Conservation (phyloP, 129 eudicot genomes). For the Erigeron canadensis region DNA sequence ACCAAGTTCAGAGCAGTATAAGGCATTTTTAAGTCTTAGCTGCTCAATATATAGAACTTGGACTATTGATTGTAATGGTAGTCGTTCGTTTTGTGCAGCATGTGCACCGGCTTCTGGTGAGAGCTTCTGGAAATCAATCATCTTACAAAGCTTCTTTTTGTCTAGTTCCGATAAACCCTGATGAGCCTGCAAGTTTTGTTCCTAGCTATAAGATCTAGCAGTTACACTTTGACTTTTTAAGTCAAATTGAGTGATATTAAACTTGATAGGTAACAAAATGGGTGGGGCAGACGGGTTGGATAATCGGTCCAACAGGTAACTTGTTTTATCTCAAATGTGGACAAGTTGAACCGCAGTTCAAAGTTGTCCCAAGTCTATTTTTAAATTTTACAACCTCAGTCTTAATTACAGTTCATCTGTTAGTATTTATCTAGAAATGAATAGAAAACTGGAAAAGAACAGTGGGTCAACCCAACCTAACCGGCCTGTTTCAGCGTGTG, state of each 20-base stretch:
- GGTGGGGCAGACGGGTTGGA: too few species aligned
- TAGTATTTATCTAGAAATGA: too few species aligned
- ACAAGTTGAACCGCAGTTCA: too few species aligned
- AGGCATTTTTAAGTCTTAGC: constrained; percentile 67
- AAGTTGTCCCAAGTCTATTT: too few species aligned
- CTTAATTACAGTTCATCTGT: too few species aligned
- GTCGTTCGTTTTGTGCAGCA: constrained; percentile 96
- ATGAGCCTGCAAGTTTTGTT: constrained; percentile 68
- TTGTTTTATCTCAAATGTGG: too few species aligned
- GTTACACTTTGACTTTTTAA: not conserved
- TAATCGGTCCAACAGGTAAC: too few species aligned
- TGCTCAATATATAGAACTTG: constrained; percentile 95
- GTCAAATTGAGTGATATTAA: not conserved
- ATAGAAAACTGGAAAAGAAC: too few species aligned
- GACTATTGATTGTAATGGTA: constrained; percentile 90
- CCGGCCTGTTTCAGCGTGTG: too few species aligned
- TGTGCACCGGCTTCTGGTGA: constrained; percentile 93
- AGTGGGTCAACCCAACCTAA: too few species aligned
- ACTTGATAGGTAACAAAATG: too few species aligned
- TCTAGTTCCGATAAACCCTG: constrained; percentile 73
- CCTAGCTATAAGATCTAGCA: not conserved
- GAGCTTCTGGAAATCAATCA: constrained; percentile 87
- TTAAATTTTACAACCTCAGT: too few species aligned
- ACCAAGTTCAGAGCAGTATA: constrained; percentile 59
- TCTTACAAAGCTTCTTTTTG: constrained; percentile 72